Base-by-base conservation (phyloP, 2,329 filamentous ascomycete species). In the Pezicula radicicola region DNA sequence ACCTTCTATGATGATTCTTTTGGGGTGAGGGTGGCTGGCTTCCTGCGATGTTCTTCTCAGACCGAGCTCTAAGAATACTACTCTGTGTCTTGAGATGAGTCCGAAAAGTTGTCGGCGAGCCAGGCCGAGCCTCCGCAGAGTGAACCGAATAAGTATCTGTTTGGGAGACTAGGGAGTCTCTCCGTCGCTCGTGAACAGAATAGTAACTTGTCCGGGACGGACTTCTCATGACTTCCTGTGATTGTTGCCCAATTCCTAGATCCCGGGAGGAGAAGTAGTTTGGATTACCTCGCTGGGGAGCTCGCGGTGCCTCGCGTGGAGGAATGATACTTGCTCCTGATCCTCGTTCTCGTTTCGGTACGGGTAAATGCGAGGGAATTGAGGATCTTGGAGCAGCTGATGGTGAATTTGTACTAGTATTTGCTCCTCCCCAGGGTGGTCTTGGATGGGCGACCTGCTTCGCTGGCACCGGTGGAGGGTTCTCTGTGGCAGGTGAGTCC, bases 81-180 rank as follows among this genome's bases (percentile, higher is more conserved):
- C 65, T 66, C 28, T 66, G 65, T 5, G 63, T 53, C 48, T 55
- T 54, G 4, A 64, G 55, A 37, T 68, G 65, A 19, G 60, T 65
- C n/a, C 64, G 58, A 5, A 64, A 62, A 3, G 63, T 54, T 7
- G 58, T 69, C 0, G 78, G 76, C 0, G 81, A 79, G 16, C 72
- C 70, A 1, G 75, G 72, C 10, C 72, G 67, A 6, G 71, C 66
- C 16, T 77, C 72, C 16, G 71, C 63, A 0, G 77, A 73, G 49
- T 77, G 74, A 21, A 81, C 66, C 0, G 80, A 79, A 52, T 77
- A 79, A 1, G 77, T 76, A 50, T 83, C 80, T 1, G 79, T 79
- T 47, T 79, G 72, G 0, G 81, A 83, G 4, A 81, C 71, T 12
- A 81, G 63, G 0, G 81, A 84, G 56, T 79, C 76, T 19, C 77